Base-by-base conservation (phyloP, 202 grass and related monocot genomes). In the Carex sylvatica region DNA sequence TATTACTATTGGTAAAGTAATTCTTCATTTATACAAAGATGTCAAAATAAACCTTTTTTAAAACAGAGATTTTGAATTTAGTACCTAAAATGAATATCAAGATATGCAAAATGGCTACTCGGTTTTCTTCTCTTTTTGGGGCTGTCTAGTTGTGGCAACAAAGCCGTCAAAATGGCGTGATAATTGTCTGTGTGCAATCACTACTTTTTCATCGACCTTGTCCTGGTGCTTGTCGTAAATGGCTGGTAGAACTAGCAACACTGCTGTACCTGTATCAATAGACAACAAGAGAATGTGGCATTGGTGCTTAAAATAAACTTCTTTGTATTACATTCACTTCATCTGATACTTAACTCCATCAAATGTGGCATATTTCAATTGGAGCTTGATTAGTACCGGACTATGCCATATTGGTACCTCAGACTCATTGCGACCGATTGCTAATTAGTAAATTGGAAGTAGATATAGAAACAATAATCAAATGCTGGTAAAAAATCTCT, bases 161-260 rank as follows among this genome's bases (percentile, higher is more conserved):
- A 92, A 70, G 42, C 64, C 81, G 42, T 74, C 78, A 9, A 90
- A 83, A 63, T 95, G 89, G 65, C 61, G 83, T 58, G 90, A 89
- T 44, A 90, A 61, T 71, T 91, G 80, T 73, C 85, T 85, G 71
- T 89, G 89, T 10, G 85, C 89, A 74, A 90, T n/a, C 75, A 84
- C 85, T 81, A 92, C 61, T 80, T 92, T 95, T 80, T 98, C 91
- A 92, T 98, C 91, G 55, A 98, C 74, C 67, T 87, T 84, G 84
- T 93, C 91, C 83, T 98, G 91, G 85, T 95, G 88, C 67, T 85
- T 98, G 60, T 98, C 92, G 83, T 98, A 98, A 47, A 92, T 30
- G 20, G 87, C 91, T 38, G 96, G 93, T 79, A 89, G 36, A 23
- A 86, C 63, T 38, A 99, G 88, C 84, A 78, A 90, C 65, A 92